These are phyloP conservation scores for Thalassiosira pacifica DNA, from an alignment of 352 stramenopile species.

Conservation along the genomic window DNA sequence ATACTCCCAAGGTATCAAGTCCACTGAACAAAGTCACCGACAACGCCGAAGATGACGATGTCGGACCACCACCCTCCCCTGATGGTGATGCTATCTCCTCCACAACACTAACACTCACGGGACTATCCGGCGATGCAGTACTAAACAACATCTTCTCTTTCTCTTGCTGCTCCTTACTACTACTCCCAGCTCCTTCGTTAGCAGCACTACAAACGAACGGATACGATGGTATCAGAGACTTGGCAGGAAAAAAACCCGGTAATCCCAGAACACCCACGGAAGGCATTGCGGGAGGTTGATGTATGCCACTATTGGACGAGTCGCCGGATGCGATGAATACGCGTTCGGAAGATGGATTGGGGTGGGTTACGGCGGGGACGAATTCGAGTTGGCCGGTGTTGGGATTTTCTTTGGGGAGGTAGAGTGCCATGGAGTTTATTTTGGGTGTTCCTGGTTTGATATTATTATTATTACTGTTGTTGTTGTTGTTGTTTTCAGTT, in stretches of 20 bases:
- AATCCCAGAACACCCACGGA: slow-evolving; percentile 51
- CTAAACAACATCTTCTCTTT: too few relatives aligned
- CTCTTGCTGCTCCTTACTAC: background rate
- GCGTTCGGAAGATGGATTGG: slow-evolving; percentile 73
- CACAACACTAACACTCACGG: slow-evolving; percentile 56
- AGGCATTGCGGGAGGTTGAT: slow-evolving; percentile 45
- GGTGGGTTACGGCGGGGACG: slow-evolving; percentile 76
- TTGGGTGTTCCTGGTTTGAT: slow-evolving; percentile 55
- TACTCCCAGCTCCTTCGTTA: too few relatives aligned
- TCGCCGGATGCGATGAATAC: slow-evolving; percentile 81
- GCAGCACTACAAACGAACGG: too few relatives aligned
- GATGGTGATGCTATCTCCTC: slow-evolving; percentile 52
- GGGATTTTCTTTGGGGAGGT: slow-evolving; percentile 85
- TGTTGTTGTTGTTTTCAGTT: slow-evolving; percentile 1
- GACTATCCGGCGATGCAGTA: slow-evolving; percentile 28
- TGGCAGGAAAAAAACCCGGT: slow-evolving; percentile 78
- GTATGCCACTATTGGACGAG: slow-evolving; percentile 29
- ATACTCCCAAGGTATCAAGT: slow-evolving; percentile 81
- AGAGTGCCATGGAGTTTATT: slow-evolving; percentile 84
- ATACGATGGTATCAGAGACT: slow-evolving; percentile 80
- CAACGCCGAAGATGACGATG: too few relatives aligned
- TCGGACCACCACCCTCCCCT: background rate
- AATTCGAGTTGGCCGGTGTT: slow-evolving; percentile 84
- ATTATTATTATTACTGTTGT: slow-evolving; percentile 11
- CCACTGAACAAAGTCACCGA: slow-evolving; percentile 83